These are phyloP conservation scores for Trichoderma gracile DNA, from an alignment of 2,329 filamentous ascomycete species.

Conservation along the genomic window DNA sequence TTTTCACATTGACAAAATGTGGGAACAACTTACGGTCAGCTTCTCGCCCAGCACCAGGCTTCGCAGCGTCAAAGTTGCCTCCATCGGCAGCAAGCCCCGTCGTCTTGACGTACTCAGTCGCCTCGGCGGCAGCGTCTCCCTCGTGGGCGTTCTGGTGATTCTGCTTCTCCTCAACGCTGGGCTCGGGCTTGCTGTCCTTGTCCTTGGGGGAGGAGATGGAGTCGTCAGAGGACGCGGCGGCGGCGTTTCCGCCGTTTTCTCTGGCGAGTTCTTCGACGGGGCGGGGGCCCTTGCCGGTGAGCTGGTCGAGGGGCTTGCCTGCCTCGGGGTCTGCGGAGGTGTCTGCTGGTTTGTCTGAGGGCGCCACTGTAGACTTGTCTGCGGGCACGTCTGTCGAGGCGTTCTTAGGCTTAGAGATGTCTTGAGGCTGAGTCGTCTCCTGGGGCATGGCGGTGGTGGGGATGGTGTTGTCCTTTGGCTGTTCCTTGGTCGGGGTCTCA, in stretches of 20 bases:
- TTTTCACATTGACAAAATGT: background rate
- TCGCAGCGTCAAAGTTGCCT: conserved; percentile 65
- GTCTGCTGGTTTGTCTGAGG: background rate
- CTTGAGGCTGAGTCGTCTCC: no score
- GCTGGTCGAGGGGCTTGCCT: conserved; percentile 6
- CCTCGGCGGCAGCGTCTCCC: conserved; percentile 50
- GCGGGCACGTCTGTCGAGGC: background rate
- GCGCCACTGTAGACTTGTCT: background rate
- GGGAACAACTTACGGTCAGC: conserved; percentile 58
- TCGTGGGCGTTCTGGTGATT: conserved; percentile 30
- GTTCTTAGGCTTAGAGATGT: no score
- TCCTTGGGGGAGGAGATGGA: background rate
- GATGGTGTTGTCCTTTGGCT: background rate
- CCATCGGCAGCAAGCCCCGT: conserved; percentile 63
- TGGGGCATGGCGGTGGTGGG: no score
- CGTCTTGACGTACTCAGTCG: conserved; percentile 55
- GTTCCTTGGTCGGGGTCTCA: conserved; percentile 12
- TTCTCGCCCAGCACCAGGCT: conserved; percentile 64
- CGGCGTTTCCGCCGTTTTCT: conserved; percentile 39
- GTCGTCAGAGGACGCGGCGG: conserved; percentile 15
- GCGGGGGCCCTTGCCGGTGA: conserved; percentile 28
- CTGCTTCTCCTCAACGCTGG: conserved; percentile 23
- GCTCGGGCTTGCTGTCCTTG: background rate
- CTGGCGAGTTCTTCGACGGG: conserved; percentile 42
- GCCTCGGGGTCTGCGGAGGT: background rate